These are phyloP conservation scores for Rhizophora apiculata DNA, from an alignment of 345 rosid species.

Conservation along the genomic window DNA sequence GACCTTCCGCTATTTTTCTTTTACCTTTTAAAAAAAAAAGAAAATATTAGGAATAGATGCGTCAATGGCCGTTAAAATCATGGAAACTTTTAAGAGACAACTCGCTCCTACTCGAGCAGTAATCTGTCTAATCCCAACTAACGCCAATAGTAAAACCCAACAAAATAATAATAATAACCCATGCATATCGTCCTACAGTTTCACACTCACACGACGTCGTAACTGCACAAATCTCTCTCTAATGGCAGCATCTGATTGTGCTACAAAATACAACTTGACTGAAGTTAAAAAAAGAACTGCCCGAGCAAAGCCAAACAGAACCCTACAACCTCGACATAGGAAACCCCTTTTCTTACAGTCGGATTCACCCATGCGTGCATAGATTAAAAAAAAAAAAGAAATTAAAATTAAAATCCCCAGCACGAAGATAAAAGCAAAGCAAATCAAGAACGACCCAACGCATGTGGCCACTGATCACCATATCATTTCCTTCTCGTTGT, in stretches of 20 bases:
- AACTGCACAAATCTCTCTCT: too few species aligned
- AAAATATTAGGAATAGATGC: too few species aligned
- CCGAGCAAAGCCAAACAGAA: slow-evolving; percentile 27
- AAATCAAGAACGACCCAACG: not conserved
- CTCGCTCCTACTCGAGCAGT: not conserved
- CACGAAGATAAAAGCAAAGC: not conserved
- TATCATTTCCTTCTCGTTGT: not conserved
- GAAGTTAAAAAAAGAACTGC: too few species aligned
- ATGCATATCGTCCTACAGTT: too few species aligned
- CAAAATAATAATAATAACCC: too few species aligned
- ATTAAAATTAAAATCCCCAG: not conserved
- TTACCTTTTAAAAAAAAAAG: too few species aligned
- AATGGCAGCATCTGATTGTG: too few species aligned
- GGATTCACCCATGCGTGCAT: slow-evolving; percentile 44
- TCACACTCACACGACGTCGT: too few species aligned
- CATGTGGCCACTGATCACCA: slow-evolving; percentile 12
- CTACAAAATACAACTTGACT: too few species aligned
- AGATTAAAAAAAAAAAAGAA: slow-evolving; percentile 7
- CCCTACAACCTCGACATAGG: slow-evolving; percentile 22
- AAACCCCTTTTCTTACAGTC: slow-evolving; percentile 14
- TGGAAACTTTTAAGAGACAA: not conserved
- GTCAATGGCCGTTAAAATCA: slow-evolving; percentile 21
- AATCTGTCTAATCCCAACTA: slow-evolving; percentile 1
- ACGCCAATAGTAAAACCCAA: too few species aligned
- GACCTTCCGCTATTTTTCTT: too few species aligned